Evolutionary conservation across 768 basidiomycete species (phyloP), one percentile per base, ranked within the genome.

Genomic region (Amanita subjunquillea): DNA sequence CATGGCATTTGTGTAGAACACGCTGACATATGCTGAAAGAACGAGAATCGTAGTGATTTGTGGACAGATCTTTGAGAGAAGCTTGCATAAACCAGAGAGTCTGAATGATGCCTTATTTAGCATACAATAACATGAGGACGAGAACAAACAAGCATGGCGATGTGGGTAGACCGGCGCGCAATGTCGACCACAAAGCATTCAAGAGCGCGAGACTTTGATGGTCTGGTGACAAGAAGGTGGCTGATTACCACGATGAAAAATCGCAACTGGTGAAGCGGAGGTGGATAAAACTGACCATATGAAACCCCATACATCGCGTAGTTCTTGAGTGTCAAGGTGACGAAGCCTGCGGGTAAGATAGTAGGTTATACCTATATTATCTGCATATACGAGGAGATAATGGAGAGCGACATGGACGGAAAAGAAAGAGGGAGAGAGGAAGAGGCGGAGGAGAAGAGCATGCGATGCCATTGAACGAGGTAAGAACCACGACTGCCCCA

Each of bases 51-150:
- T 82, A 76, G 12, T 71, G 74, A 42, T 67, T 44, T 55, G 67
- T 60, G 0, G 84, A 77, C 6, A 97, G 74, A 66, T 99, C 96
- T 53, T 80, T 81, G 17, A 99, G 74, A 25, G 88, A 83, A 13
- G 95, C 91, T 78, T 98, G 96, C 87, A 98, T 94, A 69, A 94
- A 96, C 93, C 95, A 98, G 42, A 99, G 70, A 0, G 96, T 97
- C 92, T 94, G 60, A 50, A 50, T 10, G 56, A 57, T 29, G 17
- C 41, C 55, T 34, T 34, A 25, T 36, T 48, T 25, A 40, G 50
- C 5, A 22, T 4, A 30, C 13, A 15, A 15, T 17, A 41, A 51
- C 29, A 27, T 37, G 52, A 58, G 44, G 57, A 63, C 49, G 54
- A 34, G 54, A 54, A 82, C 94, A 68, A 62, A 96, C 95, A 56